Evolutionary conservation across 2,329 filamentous ascomycete genomes (phyloP).

Genomic region (Alternaria gaisen): DNA sequence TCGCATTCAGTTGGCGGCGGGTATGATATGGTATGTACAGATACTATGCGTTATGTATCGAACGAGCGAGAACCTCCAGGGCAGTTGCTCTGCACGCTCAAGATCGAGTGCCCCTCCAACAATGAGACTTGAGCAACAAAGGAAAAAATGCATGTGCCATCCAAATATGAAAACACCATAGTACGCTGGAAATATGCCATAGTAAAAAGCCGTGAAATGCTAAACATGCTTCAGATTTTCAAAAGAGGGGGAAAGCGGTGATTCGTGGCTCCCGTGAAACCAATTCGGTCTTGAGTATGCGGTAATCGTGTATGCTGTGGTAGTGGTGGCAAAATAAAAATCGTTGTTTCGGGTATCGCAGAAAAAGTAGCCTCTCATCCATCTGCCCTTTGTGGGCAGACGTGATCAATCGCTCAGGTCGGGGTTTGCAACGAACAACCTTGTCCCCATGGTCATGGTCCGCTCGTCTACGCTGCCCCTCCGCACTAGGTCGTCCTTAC

Average conservation of each 20-base stretch:
- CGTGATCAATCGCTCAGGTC: slow-evolving; percentile 65
- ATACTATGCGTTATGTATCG: slow-evolving; percentile 4
- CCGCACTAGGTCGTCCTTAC: slow-evolving; percentile 74
- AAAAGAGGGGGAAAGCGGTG: not conserved
- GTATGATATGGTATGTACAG: slow-evolving; percentile 14
- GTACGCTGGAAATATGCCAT: not conserved
- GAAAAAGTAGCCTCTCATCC: slow-evolving; percentile 22
- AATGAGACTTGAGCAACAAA: slow-evolving; percentile 2
- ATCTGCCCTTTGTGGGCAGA: not conserved
- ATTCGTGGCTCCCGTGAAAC: not conserved
- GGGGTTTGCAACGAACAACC: slow-evolving; percentile 87
- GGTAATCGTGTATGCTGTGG: slow-evolving; percentile 1
- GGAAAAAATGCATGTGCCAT: slow-evolving; percentile 4
- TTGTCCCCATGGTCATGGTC: slow-evolving; percentile 74
- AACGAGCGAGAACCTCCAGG: slow-evolving; percentile 13
- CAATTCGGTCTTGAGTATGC: slow-evolving; percentile 1
- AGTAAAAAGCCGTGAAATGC: slow-evolving; percentile 2
- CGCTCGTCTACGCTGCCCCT: slow-evolving; percentile 86
- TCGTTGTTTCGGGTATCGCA: slow-evolving; percentile 44
- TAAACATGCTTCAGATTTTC: not conserved
- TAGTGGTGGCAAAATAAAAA: slow-evolving; percentile 15
- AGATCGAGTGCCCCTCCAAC: not conserved
- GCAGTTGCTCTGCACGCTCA: slow-evolving; percentile 4
- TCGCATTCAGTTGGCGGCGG: slow-evolving; percentile 3
- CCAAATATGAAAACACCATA: not conserved